phyloP scores from a whole-genome alignment of 768 basidiomycete species.

The Paxillus involutus region DNA sequence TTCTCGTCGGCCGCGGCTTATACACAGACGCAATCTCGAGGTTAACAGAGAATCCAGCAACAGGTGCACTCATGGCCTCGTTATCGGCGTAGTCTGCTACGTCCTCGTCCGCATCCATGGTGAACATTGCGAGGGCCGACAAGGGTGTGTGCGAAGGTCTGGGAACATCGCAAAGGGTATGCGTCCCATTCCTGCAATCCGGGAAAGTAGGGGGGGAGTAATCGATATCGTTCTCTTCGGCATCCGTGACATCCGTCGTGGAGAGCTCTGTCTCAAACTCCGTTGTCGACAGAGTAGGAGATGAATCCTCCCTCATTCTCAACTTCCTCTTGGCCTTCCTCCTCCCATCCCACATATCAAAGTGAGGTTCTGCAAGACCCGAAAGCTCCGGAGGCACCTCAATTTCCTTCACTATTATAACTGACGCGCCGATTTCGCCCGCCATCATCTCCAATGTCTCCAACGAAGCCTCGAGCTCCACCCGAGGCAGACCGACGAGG shows the following conservation, averaged over 20 bases:
- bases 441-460: conserved; percentile 94
- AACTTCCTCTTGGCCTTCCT: conserved; percentile 35
- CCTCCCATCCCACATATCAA: conserved; percentile 36
- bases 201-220: conserved; percentile 7
- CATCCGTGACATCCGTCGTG: conserved; percentile 38
- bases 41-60: conserved; percentile 41
- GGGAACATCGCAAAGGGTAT: not conserved
- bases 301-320: conserved; percentile 25
- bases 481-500: conserved; percentile 73
- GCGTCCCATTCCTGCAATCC: conserved; percentile 5
- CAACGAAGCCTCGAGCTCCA: conserved; percentile 77
- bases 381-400: conserved; percentile 63
- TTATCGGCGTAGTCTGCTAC: conserved; percentile 30
- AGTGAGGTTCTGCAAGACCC: conserved; percentile 31
- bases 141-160: conserved; percentile 1
- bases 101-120: conserved; percentile 49
- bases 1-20: conserved; percentile 69
- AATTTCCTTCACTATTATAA: conserved; percentile 88
- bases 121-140: conserved; percentile 36
- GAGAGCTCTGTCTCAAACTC: conserved; percentile 39
- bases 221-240: conserved; percentile 28
- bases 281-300: conserved; percentile 35
- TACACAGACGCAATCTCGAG: conserved; percentile 72
- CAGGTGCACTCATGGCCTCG: conserved; percentile 5
- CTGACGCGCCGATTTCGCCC: conserved; percentile 88